Evolutionary conservation across 2,329 filamentous ascomycete genomes (phyloP).

Genomic region (Calonectria honghensis): DNA sequence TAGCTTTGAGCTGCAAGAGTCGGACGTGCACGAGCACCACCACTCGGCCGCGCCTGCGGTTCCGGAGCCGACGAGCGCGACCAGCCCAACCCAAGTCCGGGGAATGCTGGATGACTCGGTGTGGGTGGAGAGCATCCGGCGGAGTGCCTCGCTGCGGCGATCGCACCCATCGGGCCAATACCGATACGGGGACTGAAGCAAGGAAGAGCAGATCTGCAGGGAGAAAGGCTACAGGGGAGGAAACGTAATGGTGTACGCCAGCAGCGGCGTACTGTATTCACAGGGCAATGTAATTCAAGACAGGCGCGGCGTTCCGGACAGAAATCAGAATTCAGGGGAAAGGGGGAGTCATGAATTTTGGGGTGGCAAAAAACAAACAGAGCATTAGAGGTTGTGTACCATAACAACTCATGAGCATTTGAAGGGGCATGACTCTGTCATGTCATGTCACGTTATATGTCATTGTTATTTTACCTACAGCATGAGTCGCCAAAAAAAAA

Average conservation of each 20-base stretch:
- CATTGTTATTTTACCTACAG: neutral
- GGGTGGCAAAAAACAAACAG: conserved; percentile 39
- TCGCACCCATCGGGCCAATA: conserved; percentile 61
- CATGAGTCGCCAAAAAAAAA: neutral
- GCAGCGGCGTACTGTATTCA: conserved; percentile 12
- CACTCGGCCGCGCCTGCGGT: conserved; percentile 64
- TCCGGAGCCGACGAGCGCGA: conserved; percentile 71
- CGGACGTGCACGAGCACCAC: conserved; percentile 56
- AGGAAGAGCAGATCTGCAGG: conserved; percentile 14
- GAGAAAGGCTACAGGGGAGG: neutral
- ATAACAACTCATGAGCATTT: neutral
- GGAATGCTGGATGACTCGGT: conserved; percentile 91
- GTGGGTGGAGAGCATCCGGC: conserved; percentile 94
- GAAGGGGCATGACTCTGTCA: neutral
- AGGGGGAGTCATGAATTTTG: conserved; percentile 16
- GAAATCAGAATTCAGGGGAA: conserved; percentile 31
- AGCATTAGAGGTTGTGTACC: conserved; percentile 28
- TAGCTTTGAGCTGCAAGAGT: conserved; percentile 75
- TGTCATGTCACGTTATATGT: neutral
- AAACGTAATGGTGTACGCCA: conserved; percentile 37
- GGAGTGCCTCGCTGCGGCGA: conserved; percentile 84
- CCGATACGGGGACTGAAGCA: conserved; percentile 55
- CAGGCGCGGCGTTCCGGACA: conserved; percentile 49
- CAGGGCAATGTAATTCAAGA: conserved; percentile 41
- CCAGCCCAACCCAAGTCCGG: conserved; percentile 86